Base-by-base conservation (phyloP, 192 early-diverging fungal genomes). In the Funneliformis mosseae region DNA sequence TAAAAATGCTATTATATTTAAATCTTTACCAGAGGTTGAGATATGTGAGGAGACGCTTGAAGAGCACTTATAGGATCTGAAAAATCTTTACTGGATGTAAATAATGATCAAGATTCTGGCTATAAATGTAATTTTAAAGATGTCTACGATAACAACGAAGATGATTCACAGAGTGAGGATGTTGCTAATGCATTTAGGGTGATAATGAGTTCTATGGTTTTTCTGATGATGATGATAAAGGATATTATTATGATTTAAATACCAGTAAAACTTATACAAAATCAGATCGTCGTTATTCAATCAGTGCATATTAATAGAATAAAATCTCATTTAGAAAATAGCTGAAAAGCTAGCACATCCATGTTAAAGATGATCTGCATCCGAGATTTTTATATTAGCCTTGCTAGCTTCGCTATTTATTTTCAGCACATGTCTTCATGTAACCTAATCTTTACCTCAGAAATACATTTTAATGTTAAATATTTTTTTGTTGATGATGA, bases 211-310 rank as follows among this genome's bases (percentile, higher is more conserved):
- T 72, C 41, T 43, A 42, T 72, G 39, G 70, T 7, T 72, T 72
- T 72, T 72, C 7, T 72, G 70, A 72, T 16, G 70, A 72, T 7
- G 70, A 72, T 43, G 41, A 72, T 1, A 42, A 43, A 72, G 70
- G 70, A 16, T 72, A 72, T 72, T 72, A 72, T 72, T 72, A 72
- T 72, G 70, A 72, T 72, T 72, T 72, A 43, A 72, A 72, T 43
- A 72, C 70, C 16, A 16, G 41, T 23, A 16, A 72, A 72, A 72
- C 70, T 72, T 72, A 72, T 72, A 72, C 70, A 72, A 72, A 72
- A 72, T 72, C 70, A 42, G 18, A 72, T 42, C 41, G 41, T 72
- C n/a, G n/a, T n/a, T n/a, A n/a, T n/a, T 72, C 70, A 72, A 72
- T 72, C 70, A 16, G n/a, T 8, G 70, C 70, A 0, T 72, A 72